Percentiles rank a stretch among this genome's conserved stretches.
phyloP scores from a whole-genome alignment of 129 eudicot genomes.

The Calendula officinalis region DNA sequence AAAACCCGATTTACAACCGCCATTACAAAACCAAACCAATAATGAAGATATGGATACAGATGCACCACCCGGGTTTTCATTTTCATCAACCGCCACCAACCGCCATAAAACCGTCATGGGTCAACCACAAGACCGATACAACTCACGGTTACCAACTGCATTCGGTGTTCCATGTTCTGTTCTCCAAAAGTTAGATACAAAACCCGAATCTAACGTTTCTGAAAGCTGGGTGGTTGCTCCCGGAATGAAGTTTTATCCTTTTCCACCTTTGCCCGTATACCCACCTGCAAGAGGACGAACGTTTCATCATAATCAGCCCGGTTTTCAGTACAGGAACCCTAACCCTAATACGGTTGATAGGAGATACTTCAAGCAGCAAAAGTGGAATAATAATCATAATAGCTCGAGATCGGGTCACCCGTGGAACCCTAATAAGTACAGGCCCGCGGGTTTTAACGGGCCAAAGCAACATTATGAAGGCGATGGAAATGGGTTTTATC shows the following conservation, averaged over 20 bases:
- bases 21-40: conserved; percentile 11
- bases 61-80: conserved; percentile 75
- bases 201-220: conserved; percentile 24
- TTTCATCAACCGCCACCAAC: conserved; percentile 23
- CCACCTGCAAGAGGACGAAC: conserved; percentile 42
- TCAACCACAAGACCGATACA: conserved; percentile 56
- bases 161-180: conserved; percentile 64
- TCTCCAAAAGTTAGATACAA: conserved; percentile 45
- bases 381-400: conserved; percentile 39
- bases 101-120: conserved; percentile 41
- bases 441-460: conserved; percentile 29
- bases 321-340: conserved; percentile 37
- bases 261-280: conserved; percentile 76
- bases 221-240: conserved; percentile 69
- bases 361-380: conserved; percentile 67
- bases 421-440: conserved; percentile 51
- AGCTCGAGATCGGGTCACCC: conserved; percentile 41
- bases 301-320: conserved; percentile 34
- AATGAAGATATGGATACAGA: conserved; percentile 14
- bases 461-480: conserved; percentile 27
- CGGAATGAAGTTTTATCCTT: conserved; percentile 69
- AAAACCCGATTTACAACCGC: not conserved
- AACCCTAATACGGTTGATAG: conserved; percentile 40
- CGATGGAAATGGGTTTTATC: conserved; percentile 35
- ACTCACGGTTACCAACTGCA: conserved; percentile 53